Base-by-base conservation (phyloP, 768 basidiomycete genomes). In the Tulasnella sp. region DNA sequence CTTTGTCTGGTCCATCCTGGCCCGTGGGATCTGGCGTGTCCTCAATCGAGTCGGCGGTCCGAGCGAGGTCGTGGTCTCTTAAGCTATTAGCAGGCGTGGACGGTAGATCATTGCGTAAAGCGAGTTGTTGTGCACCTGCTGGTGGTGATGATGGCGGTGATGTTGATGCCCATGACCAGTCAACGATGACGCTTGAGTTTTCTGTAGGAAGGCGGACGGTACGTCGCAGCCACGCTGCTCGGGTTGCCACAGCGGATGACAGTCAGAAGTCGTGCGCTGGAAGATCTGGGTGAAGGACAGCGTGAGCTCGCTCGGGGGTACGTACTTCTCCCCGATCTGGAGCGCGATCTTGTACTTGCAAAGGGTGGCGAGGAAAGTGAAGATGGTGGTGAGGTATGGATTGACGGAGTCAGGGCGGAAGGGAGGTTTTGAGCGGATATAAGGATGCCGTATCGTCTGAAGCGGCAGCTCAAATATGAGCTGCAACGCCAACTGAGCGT, bases 291-390 rank as follows among this genome's bases (percentile, higher is more conserved):
- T 82, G 76, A 95, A 87, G 77, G 89, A 92, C 0, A 75, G 63
- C 4, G 88, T 85, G 67, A 98, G 82, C 11, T 87, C 85, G 5
- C 85, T 82, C 97, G 96, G 98, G 0, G 96, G 96, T 8, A 99
- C 83, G 47, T 84, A 83, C 12, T 91, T 87, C 77, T 94, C 90
- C 34, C 98, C 80, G 3, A 89, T 80, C 0, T 82, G 79, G 35
- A 89, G 84, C 0, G 87, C 87, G 17, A 84, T 83, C 0, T 85
- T 77, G 74, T 93, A 86, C 76, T 89, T 90, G 69, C 88, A 80
- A 36, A 93, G 78, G 0, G 92, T 94, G 0, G 88, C 83, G 32
- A 99, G 83, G 84, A 98, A 98, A 0, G 96, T 98, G 67, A 98
- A 84, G 62, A 96, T 78, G 73, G 93, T 81, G 0, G 92, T 86